Conservation (phyloP, 1,284 basidiomycete genomes). For the Ganoderma resinaceum region DNA sequence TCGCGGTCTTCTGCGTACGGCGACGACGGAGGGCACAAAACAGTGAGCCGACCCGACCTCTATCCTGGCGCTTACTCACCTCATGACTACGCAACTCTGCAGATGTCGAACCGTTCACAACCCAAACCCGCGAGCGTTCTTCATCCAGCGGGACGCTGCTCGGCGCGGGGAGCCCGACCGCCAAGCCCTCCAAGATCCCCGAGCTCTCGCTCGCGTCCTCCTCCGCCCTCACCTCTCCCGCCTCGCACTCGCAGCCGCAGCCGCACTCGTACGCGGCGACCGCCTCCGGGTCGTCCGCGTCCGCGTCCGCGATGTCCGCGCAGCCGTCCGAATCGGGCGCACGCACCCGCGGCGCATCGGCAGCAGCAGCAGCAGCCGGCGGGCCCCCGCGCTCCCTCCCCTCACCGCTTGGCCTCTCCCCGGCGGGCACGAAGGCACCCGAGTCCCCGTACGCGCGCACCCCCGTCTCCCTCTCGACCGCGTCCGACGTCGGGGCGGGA, state of each 20-base stretch:
- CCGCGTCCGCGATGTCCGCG: background rate
- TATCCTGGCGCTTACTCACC: background rate
- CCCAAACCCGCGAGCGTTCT: background rate
- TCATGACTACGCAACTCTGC: no score
- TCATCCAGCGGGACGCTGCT: background rate
- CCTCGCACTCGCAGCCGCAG: background rate
- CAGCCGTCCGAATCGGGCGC: background rate
- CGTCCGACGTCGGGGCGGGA: background rate
- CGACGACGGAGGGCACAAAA: background rate
- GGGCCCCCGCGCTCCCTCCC: background rate
- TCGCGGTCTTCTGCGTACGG: background rate
- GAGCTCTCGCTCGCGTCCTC: background rate
- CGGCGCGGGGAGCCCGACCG: background rate
- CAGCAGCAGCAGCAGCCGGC: background rate
- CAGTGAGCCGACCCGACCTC: background rate
- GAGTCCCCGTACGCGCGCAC: slow-evolving; percentile 11
- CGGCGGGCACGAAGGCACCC: background rate
- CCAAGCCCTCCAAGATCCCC: background rate
- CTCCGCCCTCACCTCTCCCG: background rate
- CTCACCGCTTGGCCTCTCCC: background rate
- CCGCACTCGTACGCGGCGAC: background rate
- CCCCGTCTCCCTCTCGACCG: background rate
- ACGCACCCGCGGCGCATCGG: background rate
- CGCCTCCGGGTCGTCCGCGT: no score
- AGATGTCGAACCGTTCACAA: background rate